Percentiles rank a stretch among this genome's conserved stretches.
Conservation (phyloP, 768 basidiomycete genomes). For the Boletales sp. region DNA sequence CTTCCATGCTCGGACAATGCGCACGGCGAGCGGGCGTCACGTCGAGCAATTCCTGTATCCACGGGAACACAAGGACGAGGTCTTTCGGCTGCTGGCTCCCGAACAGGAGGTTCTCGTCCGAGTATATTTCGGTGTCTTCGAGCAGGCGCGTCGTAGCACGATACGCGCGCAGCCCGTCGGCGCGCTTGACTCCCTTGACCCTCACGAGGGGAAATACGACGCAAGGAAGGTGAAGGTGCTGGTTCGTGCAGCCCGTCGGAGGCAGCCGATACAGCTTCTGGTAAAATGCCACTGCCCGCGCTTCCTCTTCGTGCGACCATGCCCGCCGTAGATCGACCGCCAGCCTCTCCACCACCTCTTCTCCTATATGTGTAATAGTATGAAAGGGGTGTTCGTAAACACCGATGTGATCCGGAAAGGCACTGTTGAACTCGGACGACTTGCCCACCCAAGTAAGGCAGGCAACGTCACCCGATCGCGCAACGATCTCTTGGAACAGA, state of each 20-base stretch:
- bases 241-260: slow-evolving; percentile 4
- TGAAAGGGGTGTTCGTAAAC: slow-evolving; percentile 5
- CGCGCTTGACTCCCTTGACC: background rate
- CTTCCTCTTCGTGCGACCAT: slow-evolving; percentile 3
- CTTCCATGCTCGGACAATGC: background rate
- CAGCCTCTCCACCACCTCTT: slow-evolving; percentile 5
- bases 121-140: slow-evolving; percentile 10
- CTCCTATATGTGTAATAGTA: slow-evolving; percentile 5
- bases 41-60: slow-evolving; percentile 14
- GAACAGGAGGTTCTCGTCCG: background rate
- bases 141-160: slow-evolving; percentile 3
- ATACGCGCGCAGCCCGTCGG: slow-evolving; percentile 2
- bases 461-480: slow-evolving; percentile 16
- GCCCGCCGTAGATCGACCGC: background rate
- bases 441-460: slow-evolving; percentile 18
- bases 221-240: slow-evolving; percentile 15
- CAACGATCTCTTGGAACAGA: slow-evolving; percentile 16
- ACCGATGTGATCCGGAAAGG: slow-evolving; percentile 15
- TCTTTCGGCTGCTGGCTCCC: background rate
- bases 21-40: background rate
- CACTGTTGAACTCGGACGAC: slow-evolving; percentile 20
- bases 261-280: background rate
- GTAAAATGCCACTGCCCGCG: slow-evolving; percentile 5
- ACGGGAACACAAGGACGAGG: slow-evolving; percentile 16
- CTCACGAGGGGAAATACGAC: slow-evolving; percentile 12